These are phyloP conservation scores for Tieghemiomyces parasiticus DNA, from an alignment of 192 early-diverging fungal species.

Conservation along the genomic window DNA sequence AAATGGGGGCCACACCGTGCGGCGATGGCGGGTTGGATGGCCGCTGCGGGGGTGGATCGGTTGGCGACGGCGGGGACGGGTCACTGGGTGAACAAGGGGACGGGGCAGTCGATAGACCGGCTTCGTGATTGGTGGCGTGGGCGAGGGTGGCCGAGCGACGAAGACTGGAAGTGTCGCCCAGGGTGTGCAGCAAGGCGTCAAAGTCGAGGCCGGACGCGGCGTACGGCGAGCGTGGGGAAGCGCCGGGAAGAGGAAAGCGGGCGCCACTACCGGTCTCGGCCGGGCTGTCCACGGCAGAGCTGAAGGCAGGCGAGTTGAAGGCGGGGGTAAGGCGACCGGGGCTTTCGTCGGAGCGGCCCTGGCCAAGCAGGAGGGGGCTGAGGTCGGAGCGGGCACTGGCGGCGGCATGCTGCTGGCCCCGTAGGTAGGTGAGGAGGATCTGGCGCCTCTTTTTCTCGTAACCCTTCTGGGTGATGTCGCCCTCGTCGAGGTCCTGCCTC, in stretches of 20 bases:
- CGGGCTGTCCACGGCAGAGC: not conserved
- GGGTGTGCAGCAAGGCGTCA: not conserved
- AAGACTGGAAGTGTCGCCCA: not conserved
- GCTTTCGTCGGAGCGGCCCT: too few relatives aligned
- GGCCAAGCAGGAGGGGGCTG: too few relatives aligned
- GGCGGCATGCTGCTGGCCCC: constrained; percentile 11
- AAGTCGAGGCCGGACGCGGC: constrained; percentile 7
- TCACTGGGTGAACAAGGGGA: too few relatives aligned
- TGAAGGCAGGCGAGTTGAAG: not conserved
- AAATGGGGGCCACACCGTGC: too few relatives aligned
- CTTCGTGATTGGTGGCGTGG: too few relatives aligned
- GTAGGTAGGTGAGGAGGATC: constrained; percentile 32
- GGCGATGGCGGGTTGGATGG: too few relatives aligned
- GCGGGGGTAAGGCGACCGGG: too few relatives aligned
- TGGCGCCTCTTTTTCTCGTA: constrained; percentile 45
- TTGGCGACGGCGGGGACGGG: too few relatives aligned
- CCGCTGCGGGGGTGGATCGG: too few relatives aligned
- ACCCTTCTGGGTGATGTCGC: constrained; percentile 61
- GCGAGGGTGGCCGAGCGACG: too few relatives aligned
- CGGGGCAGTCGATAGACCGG: too few relatives aligned
- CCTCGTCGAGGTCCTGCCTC: constrained; percentile 37
- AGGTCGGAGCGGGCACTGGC: not conserved
- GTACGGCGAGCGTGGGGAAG: not conserved
- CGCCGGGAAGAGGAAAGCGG: not conserved
- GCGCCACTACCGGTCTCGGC: not conserved